phyloP scores from a whole-genome alignment of 768 basidiomycete species.

The Rhodotorula graminis region DNA sequence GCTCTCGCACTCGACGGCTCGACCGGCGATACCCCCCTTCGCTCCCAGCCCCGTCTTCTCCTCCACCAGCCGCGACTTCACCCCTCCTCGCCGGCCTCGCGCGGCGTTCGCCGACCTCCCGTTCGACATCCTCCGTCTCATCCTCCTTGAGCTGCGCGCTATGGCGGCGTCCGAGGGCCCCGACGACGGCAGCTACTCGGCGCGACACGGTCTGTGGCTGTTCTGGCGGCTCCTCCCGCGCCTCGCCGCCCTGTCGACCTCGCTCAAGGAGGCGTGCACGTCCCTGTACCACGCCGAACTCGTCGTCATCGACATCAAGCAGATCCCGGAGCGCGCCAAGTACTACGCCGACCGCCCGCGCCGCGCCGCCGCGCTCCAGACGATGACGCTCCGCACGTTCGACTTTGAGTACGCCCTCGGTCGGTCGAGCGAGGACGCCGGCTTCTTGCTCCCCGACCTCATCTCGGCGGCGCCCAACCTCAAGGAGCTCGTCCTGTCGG shows the following conservation, averaged over 20 bases:
- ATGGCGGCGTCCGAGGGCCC: neutral
- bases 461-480: neutral
- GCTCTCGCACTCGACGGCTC: neutral
- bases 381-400: neutral
- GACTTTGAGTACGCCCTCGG: neutral
- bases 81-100: neutral
- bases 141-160: conserved; percentile 5
- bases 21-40: too few relatives aligned
- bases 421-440: conserved; percentile 6
- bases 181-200: neutral
- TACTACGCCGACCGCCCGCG: neutral
- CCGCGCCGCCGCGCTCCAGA: neutral
- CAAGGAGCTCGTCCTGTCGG: neutral
- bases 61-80: neutral
- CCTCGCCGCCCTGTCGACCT: neutral
- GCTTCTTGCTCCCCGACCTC: conserved; percentile 17
- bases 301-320: conserved; percentile 7
- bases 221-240: neutral
- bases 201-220: neutral
- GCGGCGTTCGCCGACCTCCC: neutral
- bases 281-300: neutral
- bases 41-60: neutral
- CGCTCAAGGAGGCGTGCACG: neutral
- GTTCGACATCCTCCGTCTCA: conserved; percentile 17
- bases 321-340: neutral